These are phyloP conservation scores for Trichomonas vaginalis DNA, from an alignment of 208 protist genomes.

Conservation along the genomic window DNA sequence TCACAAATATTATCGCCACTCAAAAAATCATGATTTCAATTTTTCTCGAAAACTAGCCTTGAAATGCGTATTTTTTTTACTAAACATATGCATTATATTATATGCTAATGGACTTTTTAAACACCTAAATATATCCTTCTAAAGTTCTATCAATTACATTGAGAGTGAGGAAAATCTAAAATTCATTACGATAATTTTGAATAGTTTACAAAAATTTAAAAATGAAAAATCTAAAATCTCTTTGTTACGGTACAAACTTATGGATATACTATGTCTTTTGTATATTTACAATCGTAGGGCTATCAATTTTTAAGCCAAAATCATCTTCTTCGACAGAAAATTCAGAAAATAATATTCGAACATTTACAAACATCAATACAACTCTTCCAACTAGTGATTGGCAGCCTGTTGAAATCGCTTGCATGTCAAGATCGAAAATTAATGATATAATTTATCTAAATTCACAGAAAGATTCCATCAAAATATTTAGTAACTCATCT, in stretches of 20 bases:
- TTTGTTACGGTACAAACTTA: not conserved
- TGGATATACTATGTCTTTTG: not conserved
- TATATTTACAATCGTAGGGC: not conserved
- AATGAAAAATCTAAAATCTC: not conserved
- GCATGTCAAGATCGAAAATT: not conserved
- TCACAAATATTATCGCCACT: too few relatives aligned
- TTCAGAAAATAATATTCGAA: not conserved
- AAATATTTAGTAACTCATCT: not conserved
- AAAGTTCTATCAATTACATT: too few relatives aligned
- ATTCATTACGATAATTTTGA: too few relatives aligned
- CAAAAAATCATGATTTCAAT: too few relatives aligned
- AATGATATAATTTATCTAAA: not conserved
- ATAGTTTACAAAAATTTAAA: too few relatives aligned
- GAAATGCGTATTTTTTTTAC: too few relatives aligned
- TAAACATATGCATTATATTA: too few relatives aligned
- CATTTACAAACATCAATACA: not conserved
- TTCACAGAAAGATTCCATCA: not conserved
- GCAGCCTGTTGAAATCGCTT: not conserved
- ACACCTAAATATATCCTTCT: too few relatives aligned
- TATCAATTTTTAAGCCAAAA: not conserved
- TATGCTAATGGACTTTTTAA: too few relatives aligned
- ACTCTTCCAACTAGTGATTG: not conserved
- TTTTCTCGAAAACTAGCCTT: too few relatives aligned
- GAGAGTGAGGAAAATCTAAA: too few relatives aligned
- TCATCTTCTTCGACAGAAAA: not conserved